Evolutionary conservation across 805 yeast genomes (phyloP).

Genomic region (Crinitomyces ghanaensis): DNA sequence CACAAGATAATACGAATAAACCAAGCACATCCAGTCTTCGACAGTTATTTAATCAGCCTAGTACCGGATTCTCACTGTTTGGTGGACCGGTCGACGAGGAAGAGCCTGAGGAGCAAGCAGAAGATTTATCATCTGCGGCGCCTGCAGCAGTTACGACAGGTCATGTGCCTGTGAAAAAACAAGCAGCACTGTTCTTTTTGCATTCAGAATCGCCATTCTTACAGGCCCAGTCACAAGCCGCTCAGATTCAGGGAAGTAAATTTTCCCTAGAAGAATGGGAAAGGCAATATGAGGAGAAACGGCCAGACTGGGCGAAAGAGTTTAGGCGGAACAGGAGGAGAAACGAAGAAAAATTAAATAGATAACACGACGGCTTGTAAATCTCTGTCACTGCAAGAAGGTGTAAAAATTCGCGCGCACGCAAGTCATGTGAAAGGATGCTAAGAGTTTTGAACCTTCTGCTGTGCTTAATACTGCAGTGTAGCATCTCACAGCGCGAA

Average conservation of each 20-base stretch:
- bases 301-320: slow-evolving; percentile 70
- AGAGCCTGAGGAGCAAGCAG: slow-evolving; percentile 9
- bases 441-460: no score
- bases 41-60: slow-evolving; percentile 10
- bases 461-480: no score
- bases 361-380: no score
- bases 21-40: slow-evolving; percentile 10
- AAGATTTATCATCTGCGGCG: no score
- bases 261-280: slow-evolving; percentile 44
- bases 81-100: slow-evolving; percentile 12
- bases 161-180: slow-evolving; percentile 1
- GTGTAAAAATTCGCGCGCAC: no score
- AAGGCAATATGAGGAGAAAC: slow-evolving; percentile 66
- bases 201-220: slow-evolving; percentile 82
- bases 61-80: slow-evolving; percentile 13
- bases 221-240: slow-evolving; percentile 71
- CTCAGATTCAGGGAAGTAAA: slow-evolving; percentile 19
- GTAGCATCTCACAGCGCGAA: no score
- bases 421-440: no score
- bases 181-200: slow-evolving; percentile 54
- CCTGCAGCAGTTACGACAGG: neutral
- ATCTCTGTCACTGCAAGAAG: no score
- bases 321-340: slow-evolving; percentile 64
- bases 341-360: no score
- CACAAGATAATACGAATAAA: slow-evolving; percentile 4